phyloP scores from a whole-genome alignment of 2,329 filamentous ascomycete species.

The Talaromyces sp. region DNA sequence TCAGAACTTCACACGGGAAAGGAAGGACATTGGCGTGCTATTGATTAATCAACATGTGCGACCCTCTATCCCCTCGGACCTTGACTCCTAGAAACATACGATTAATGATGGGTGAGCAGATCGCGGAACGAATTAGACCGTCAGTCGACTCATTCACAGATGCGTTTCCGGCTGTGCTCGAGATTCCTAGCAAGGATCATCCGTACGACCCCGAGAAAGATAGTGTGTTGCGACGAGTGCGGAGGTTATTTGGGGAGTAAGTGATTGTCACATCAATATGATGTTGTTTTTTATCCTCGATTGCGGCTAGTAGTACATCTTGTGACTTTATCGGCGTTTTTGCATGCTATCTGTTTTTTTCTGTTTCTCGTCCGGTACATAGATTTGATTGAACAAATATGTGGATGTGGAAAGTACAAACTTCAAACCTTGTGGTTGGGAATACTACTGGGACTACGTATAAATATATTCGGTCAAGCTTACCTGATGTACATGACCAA shows the following conservation, averaged over 20 bases:
- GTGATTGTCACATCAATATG: neutral
- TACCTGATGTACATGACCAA: too few relatives aligned
- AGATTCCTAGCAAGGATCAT: constrained; percentile 98
- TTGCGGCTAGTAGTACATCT: constrained; percentile 8
- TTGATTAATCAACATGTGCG: constrained; percentile 95
- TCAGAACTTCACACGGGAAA: constrained; percentile 77
- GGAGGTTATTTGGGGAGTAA: constrained; percentile 63
- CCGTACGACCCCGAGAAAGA: constrained; percentile 99
- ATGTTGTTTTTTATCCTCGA: neutral
- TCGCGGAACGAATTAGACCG: constrained; percentile 90
- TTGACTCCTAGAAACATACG: neutral
- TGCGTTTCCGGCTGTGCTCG: constrained; percentile 91
- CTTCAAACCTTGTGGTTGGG: neutral
- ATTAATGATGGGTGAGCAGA: constrained; percentile 49
- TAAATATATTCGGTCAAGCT: neutral
- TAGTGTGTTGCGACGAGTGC: constrained; percentile 86
- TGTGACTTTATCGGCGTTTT: constrained; percentile 15
- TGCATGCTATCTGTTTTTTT: neutral
- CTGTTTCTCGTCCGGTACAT: neutral
- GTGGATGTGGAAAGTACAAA: neutral
- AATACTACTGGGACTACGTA: neutral
- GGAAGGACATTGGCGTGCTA: constrained; percentile 95
- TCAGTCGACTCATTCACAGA: constrained; percentile 88
- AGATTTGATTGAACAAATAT: constrained; percentile 1
- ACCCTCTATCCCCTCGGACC: too few relatives aligned